phyloP scores from a whole-genome alignment of 2,329 filamentous ascomycete genomes.

The Pseudogymnoascus sp. region DNA sequence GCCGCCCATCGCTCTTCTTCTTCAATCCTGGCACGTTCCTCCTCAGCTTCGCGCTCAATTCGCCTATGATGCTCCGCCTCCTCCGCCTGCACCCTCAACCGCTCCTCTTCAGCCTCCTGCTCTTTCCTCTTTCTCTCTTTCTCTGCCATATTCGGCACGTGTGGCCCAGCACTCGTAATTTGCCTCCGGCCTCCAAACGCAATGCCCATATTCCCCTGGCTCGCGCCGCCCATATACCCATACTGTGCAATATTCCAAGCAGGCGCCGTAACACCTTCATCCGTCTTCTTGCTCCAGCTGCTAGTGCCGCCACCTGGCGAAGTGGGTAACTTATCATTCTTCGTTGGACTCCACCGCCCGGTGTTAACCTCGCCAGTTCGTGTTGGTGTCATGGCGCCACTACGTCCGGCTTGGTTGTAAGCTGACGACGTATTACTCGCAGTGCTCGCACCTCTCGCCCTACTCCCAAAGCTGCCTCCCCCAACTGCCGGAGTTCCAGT shows the following conservation, averaged over 20 bases:
- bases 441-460: slow-evolving; percentile 43
- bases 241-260: slow-evolving; percentile 99
- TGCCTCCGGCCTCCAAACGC: slow-evolving; percentile 86
- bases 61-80: slow-evolving; percentile 41
- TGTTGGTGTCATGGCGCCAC: slow-evolving; percentile 30
- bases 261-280: slow-evolving; percentile 72
- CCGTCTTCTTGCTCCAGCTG: slow-evolving; percentile 81
- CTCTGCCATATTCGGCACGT: slow-evolving; percentile 72
- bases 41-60: slow-evolving; percentile 46
- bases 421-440: slow-evolving; percentile 51
- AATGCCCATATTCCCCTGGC: slow-evolving; percentile 89
- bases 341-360: slow-evolving; percentile 54
- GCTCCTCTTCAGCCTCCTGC: slow-evolving; percentile 50
- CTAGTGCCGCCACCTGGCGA: slow-evolving; percentile 53
- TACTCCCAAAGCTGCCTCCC: slow-evolving; percentile 31
- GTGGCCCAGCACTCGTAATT: slow-evolving; percentile 75
- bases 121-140: slow-evolving; percentile 64
- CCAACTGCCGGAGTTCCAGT: slow-evolving; percentile 50
- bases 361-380: slow-evolving; percentile 35
- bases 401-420: slow-evolving; percentile 36
- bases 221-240: slow-evolving; percentile 95
- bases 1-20: slow-evolving; percentile 62
- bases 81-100: slow-evolving; percentile 45
- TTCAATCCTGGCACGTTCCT: slow-evolving; percentile 50
- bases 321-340: slow-evolving; percentile 44